A percentile compares a stretch with the other conserved stretches of the same genome.
phyloP scores from a whole-genome alignment of 2,329 filamentous ascomycete genomes.

The Fusarium sp. region DNA sequence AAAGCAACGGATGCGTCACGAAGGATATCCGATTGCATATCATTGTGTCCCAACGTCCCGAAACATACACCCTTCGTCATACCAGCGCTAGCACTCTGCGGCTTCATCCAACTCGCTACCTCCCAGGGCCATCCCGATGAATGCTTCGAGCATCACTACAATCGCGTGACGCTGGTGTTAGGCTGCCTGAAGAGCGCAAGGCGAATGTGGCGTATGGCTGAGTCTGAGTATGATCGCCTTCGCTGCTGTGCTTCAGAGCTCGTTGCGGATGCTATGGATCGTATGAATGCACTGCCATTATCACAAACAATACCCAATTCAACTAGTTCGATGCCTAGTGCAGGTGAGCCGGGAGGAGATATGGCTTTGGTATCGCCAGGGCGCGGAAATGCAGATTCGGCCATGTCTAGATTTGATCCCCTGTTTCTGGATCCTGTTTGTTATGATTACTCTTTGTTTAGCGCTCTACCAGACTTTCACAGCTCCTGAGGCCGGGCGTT shows the following conservation, averaged over 20 bases:
- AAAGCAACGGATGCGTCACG: conserved; percentile 44
- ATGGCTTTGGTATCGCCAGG: not conserved
- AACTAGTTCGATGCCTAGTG: not conserved
- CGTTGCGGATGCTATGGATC: conserved; percentile 39
- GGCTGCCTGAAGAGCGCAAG: conserved; percentile 37
- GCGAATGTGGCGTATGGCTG: conserved; percentile 37
- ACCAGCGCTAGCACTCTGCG: conserved; percentile 31
- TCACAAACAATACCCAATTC: conserved; percentile 13
- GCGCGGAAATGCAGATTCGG: conserved; percentile 3
- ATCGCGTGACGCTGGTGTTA: conserved; percentile 29
- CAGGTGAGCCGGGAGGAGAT: conserved; percentile 9
- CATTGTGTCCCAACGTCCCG: conserved; percentile 33
- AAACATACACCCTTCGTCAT: conserved; percentile 43
- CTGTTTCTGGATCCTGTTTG: conserved; percentile 23
- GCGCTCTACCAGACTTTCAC: conserved; percentile 23
- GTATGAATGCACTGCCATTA: conserved; percentile 40
- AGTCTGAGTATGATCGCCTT: conserved; percentile 36
- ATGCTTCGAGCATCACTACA: conserved; percentile 43
- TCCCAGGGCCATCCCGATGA: conserved; percentile 38
- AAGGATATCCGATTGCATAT: conserved; percentile 40
- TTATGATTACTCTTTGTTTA: conserved; percentile 27
- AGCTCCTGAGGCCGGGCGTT: conserved; percentile 1
- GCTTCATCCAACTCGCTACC: conserved; percentile 40
- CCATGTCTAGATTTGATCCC: conserved; percentile 16
- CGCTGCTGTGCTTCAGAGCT: conserved; percentile 33